Percentiles rank a stretch among this genome's conserved stretches.
phyloP scores from a whole-genome alignment of 1,284 basidiomycete genomes.

The Moesziomyces antarcticus region DNA sequence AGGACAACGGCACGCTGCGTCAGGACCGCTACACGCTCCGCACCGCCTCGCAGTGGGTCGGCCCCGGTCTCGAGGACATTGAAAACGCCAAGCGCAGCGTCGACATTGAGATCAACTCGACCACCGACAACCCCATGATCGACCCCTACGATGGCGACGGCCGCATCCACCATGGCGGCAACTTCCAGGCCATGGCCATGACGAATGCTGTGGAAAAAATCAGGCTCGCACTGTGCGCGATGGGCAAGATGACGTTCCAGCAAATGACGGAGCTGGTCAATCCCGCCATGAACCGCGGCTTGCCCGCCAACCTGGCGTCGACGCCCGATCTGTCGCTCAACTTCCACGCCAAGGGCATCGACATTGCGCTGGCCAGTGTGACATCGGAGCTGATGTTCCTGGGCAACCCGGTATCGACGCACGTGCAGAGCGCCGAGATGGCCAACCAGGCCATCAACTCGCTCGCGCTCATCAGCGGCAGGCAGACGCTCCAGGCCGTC shows the following conservation, averaged over 20 bases:
- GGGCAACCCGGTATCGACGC: slow-evolving; percentile 84
- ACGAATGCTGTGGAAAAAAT: slow-evolving; percentile 90
- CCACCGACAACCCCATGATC: slow-evolving; percentile 71
- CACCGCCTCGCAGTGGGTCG: slow-evolving; percentile 74
- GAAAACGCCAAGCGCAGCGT: slow-evolving; percentile 75
- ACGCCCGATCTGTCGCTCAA: slow-evolving; percentile 70
- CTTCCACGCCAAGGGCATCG: slow-evolving; percentile 85
- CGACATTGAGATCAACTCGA: slow-evolving; percentile 84
- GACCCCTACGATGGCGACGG: slow-evolving; percentile 51
- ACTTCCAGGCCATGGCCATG: slow-evolving; percentile 74
- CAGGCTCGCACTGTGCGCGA: slow-evolving; percentile 80
- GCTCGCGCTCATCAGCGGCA: slow-evolving; percentile 53
- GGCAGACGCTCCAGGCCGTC: slow-evolving; percentile 53
- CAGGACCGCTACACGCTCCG: slow-evolving; percentile 82
- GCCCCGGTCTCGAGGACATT: slow-evolving; percentile 85
- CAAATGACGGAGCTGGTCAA: slow-evolving; percentile 82
- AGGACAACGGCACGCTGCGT: slow-evolving; percentile 77
- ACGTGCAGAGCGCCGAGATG: slow-evolving; percentile 73
- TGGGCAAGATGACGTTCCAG: slow-evolving; percentile 84
- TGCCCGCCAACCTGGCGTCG: slow-evolving; percentile 54
- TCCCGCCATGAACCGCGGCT: slow-evolving; percentile 54
- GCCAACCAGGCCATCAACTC: slow-evolving; percentile 59
- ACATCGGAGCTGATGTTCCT: slow-evolving; percentile 79
- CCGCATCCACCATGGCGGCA: slow-evolving; percentile 50
- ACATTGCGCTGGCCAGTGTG: slow-evolving; percentile 74